Evolutionary conservation across 2,329 filamentous ascomycete species (phyloP), one percentile per base, ranked within the genome.

Genomic region (Fusarium phyllophilum): DNA sequence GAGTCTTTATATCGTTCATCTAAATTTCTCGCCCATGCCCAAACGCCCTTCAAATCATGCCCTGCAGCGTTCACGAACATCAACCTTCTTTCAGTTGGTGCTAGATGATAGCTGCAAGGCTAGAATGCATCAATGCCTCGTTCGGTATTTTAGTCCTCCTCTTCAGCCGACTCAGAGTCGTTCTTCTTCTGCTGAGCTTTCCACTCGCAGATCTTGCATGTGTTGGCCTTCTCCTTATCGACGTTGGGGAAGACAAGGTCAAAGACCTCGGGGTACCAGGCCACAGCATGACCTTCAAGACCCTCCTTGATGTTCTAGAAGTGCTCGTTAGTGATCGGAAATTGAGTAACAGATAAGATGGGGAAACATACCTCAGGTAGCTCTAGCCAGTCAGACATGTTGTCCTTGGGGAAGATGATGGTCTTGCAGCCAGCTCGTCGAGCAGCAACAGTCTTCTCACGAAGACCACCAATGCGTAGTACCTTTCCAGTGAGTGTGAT

Each of bases 371-470:
- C 96, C 88, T 98, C 93, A 62, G 97, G 96, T 77, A 99, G 87
- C 84, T 99, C 96, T 58, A 98, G 86, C 97, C 96, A 99, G 86
- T 99, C 96, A 64, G 94, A 96, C 88, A 93, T 91, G 83, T 98
- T 98, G 84, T 99, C 97, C 76, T 91, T 90, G 33, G 96, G 96
- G 88, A 99, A 99, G 73, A 99, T 92, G 77, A 99, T 92, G 83
- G 91, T 97, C 83, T 93, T 96, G 79, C 95, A 97, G 62, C 97
- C 96, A 29, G 96, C 96, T 73, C 96, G 89, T 79, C 95, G 90
- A 66, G 96, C 97, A 36, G 96, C 96, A 44, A 99, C 96, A 12
- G 96, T 98, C 91, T 99, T 99, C 86, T 99, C 96, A 52, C 96
- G 88, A 77, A 99, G 85, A 1, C 96, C 96, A 56, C 96, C 96